A percentile compares a stretch with the other conserved stretches of the same genome.
These are phyloP conservation scores for Elongisporangium senticosum DNA, from an alignment of 352 stramenopile species.

Conservation along the genomic window DNA sequence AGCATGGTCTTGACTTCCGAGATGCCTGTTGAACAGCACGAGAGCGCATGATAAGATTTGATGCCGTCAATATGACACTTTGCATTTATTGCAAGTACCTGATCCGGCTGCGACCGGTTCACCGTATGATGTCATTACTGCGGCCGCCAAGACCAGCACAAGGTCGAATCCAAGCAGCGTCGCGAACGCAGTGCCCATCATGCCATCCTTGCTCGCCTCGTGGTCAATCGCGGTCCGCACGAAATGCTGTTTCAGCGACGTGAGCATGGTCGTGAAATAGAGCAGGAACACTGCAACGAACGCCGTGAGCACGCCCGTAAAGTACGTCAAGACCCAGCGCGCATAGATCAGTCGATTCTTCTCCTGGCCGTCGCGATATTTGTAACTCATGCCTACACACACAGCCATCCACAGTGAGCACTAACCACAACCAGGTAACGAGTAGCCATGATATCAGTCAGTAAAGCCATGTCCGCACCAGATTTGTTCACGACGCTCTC, in stretches of 20 bases:
- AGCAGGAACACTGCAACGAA: constrained; percentile 76
- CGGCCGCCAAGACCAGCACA: constrained; percentile 65
- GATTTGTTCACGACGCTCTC: constrained; percentile 87
- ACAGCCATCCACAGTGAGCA: not conserved
- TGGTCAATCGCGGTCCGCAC: constrained; percentile 58
- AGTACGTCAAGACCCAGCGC: constrained; percentile 73
- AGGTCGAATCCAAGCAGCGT: constrained; percentile 65
- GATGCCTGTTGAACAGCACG: constrained; percentile 46
- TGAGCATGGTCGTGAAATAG: constrained; percentile 67
- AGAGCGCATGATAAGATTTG: not conserved
- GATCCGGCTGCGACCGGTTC: constrained; percentile 78
- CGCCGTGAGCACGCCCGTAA: constrained; percentile 69
- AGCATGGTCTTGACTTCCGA: constrained; percentile 92
- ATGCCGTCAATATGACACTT: not conserved
- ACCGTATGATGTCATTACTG: constrained; percentile 61
- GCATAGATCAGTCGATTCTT: constrained; percentile 74
- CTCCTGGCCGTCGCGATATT: constrained; percentile 76
- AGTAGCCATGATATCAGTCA: not conserved
- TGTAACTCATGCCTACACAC: constrained; percentile 54
- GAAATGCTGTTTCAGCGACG: constrained; percentile 64
- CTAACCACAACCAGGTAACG: not conserved
- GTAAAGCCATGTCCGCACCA: constrained; percentile 7
- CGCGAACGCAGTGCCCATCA: constrained; percentile 75
- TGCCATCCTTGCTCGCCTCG: constrained; percentile 47
- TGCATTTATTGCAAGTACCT: constrained; percentile 17